Evolutionary conservation across 495 filamentous ascomycete genomes (phyloP).

Genomic region (Platismatia glauca): DNA sequence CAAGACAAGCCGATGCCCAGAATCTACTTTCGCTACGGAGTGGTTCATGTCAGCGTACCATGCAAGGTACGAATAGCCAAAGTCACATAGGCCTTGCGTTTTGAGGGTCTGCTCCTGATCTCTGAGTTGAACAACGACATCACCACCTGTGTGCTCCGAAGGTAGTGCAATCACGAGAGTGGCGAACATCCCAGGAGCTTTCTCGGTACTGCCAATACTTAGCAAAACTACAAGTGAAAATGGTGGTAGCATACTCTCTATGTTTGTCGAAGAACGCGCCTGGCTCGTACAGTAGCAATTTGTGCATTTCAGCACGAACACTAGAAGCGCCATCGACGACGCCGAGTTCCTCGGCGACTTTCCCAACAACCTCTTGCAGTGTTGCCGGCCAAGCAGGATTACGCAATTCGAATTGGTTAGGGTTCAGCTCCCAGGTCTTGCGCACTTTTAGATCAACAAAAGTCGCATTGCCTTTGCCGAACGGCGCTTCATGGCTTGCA

Average conservation of each 20-base stretch:
- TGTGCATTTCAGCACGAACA: conserved; percentile 39
- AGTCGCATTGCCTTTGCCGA: conserved; percentile 37
- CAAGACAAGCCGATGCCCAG: conserved; percentile 44
- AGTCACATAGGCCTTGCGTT: conserved; percentile 28
- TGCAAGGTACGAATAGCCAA: conserved; percentile 33
- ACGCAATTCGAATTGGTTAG: conserved; percentile 34
- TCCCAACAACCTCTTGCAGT: background rate
- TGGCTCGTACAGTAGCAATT: conserved; percentile 47
- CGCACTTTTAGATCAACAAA: conserved; percentile 40
- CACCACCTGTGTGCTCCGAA: conserved; percentile 44
- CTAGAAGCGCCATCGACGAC: background rate
- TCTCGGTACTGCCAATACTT: conserved; percentile 32
- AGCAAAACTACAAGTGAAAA: background rate
- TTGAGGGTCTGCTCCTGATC: conserved; percentile 30
- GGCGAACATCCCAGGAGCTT: conserved; percentile 47
- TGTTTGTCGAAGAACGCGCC: conserved; percentile 47
- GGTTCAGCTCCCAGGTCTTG: conserved; percentile 44
- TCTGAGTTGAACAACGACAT: conserved; percentile 37
- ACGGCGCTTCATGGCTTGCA: conserved; percentile 37
- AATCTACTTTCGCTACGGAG: conserved; percentile 41
- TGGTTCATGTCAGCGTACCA: conserved; percentile 51
- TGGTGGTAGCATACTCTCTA: conserved; percentile 30
- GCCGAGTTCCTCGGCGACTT: conserved; percentile 17
- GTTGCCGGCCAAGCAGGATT: conserved; percentile 29
- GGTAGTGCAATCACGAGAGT: conserved; percentile 47